Base-by-base conservation (phyloP, 2,329 filamentous ascomycete genomes). In the Ceratocystis eucalypticola region DNA sequence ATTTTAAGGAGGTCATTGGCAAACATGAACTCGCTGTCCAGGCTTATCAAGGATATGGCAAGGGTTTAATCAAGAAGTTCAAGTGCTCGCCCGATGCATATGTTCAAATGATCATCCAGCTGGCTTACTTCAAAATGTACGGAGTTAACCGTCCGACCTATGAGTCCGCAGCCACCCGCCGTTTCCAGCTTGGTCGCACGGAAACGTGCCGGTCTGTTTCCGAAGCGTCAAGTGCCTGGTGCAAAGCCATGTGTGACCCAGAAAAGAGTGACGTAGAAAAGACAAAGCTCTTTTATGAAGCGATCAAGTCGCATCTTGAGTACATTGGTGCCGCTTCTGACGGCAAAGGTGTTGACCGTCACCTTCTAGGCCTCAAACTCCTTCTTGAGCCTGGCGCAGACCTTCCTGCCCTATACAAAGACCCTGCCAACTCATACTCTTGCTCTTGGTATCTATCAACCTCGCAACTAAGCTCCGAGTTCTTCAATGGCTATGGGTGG, bases 401-500 rank as follows among this genome's bases (percentile, higher is more conserved):
- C 69, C 69, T 95, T 2, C 94, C 94, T 0, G 82, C 84, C 22
- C 82, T 99, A 68, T 99, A 88, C 80, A 83, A 88, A 74, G 94
- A 99, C 74, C 90, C 92, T 0, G 88, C 92, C 2, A 97, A 83
- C 75, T 74, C 77, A 3, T 99, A 97, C 80, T 92, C 87, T 68
- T 80, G 82, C 73, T 91, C 87, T 15, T 99, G 94, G 94, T 96
- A 86, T 77, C 80, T 99, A 68, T 93, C 88, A 33, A 91, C 87
- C 33, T 91, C 86, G 69, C 95, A 99, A 79, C 80, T 99, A 75
- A 94, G 88, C 77, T 92, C 88, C 44, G 95, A 99, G 80, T 96
- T 89, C 81, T 99, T 97, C 78, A 99, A 99, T 75, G 94, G 95
- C 28, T 99, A 99, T 77, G 94, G 94, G 59, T 99, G 94, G 94